Conservation (phyloP, 129 eudicot species). For the Flaveria sonorensis region DNA sequence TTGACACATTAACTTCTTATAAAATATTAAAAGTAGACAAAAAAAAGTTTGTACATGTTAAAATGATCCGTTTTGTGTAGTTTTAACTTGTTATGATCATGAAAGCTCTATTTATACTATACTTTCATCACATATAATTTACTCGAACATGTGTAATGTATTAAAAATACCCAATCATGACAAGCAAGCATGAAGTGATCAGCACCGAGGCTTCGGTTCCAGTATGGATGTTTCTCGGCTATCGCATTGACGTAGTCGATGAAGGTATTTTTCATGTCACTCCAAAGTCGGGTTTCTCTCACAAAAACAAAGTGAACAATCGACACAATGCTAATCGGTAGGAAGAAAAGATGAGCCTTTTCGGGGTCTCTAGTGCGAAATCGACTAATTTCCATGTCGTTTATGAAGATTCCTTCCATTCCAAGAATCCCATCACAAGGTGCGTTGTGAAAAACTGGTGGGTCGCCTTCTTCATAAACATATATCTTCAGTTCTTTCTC, state of each 20-base stretch:
- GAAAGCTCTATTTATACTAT: background rate
- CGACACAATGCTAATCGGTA: constrained; percentile 57
- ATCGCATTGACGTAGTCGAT: constrained; percentile 55
- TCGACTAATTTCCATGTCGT: constrained; percentile 50
- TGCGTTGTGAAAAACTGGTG: constrained; percentile 67
- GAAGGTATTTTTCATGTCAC: constrained; percentile 51
- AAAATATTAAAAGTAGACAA: background rate
- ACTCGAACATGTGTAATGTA: background rate
- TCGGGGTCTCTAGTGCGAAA: constrained; percentile 68
- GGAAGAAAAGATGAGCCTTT: constrained; percentile 69
- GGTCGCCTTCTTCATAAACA: constrained; percentile 82
- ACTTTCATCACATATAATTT: background rate
- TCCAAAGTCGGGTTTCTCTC: constrained; percentile 52
- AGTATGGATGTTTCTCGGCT: constrained; percentile 53
- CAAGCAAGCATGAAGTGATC: constrained; percentile 90
- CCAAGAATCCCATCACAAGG: constrained; percentile 65
- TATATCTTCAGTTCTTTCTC: constrained; percentile 55
- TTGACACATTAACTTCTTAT: background rate
- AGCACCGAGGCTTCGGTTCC: constrained; percentile 77
- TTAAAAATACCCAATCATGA: constrained; percentile 62
- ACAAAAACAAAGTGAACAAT: constrained; percentile 45
- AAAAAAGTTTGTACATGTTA: background rate
- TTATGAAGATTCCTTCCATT: constrained; percentile 70
- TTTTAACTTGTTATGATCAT: background rate
- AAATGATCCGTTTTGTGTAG: background rate